Conservation (phyloP, 257 asterid species). For the Fraxinus excelsior region DNA sequence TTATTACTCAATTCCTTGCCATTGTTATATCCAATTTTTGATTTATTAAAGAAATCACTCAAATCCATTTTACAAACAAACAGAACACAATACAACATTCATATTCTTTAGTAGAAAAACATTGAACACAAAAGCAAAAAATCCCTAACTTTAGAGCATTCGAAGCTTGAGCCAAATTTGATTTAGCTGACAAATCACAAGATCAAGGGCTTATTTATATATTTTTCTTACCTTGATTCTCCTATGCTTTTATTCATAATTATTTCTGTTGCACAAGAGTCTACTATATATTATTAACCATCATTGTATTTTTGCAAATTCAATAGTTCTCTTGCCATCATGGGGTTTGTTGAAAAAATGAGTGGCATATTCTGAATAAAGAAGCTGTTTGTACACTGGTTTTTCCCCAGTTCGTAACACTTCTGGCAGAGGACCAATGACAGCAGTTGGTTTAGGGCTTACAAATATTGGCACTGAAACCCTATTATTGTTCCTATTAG, state of each 20-base stretch:
- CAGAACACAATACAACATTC: too few relatives aligned
- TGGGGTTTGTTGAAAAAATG: constrained; percentile 57
- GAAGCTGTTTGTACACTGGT: constrained; percentile 39
- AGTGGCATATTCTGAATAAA: constrained; percentile 48
- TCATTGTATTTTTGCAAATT: constrained; percentile 35
- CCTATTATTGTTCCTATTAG: constrained; percentile 37
- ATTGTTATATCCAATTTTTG: too few relatives aligned
- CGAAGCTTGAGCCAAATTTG: background rate
- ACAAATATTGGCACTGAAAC: constrained; percentile 53
- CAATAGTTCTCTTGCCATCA: constrained; percentile 51
- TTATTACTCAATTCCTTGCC: too few relatives aligned
- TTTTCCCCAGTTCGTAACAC: constrained; percentile 45
- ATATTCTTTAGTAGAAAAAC: background rate
- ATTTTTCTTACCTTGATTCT: background rate
- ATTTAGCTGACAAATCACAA: background rate
- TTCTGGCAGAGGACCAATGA: constrained; percentile 46
- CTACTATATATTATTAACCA: background rate
- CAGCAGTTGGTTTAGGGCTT: constrained; percentile 39
- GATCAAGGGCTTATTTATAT: background rate
- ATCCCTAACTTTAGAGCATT: background rate
- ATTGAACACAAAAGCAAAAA: background rate
- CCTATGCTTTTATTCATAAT: background rate
- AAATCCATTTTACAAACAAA: too few relatives aligned
- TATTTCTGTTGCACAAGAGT: background rate
- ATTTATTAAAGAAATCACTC: too few relatives aligned